These are phyloP conservation scores for Colletotrichum brevisporum DNA, from an alignment of 2,329 filamentous ascomycete species.

Conservation along the genomic window DNA sequence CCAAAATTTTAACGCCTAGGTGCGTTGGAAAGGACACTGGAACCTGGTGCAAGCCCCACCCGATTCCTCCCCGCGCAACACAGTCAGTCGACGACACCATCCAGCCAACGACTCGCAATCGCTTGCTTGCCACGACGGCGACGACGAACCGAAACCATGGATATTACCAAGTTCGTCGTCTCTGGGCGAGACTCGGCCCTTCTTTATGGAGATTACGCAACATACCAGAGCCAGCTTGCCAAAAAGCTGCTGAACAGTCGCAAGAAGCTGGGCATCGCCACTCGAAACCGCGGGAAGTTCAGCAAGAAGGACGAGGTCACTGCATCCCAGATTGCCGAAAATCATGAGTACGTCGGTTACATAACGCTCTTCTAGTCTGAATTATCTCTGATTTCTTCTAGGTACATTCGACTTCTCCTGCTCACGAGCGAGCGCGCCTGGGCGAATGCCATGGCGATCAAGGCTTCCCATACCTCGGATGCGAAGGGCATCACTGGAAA, in stretches of 20 bases:
- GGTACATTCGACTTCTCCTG: conserved; percentile 83
- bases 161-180: conserved; percentile 89
- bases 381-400: conserved; percentile 52
- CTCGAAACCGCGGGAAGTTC: conserved; percentile 90
- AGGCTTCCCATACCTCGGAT: conserved; percentile 83
- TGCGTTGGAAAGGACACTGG: conserved; percentile 13
- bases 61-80: conserved; percentile 26
- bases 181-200: conserved; percentile 86
- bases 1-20: conserved; percentile 14
- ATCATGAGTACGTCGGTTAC: conserved; percentile 74
- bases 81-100: conserved; percentile 32
- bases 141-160: conserved; percentile 69
- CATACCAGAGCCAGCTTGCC: conserved; percentile 84
- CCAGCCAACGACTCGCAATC: background rate
- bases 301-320: conserved; percentile 78
- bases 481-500: conserved; percentile 84
- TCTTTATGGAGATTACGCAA: conserved; percentile 88
- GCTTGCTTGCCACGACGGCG: background rate
- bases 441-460: conserved; percentile 97
- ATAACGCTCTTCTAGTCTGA: background rate
- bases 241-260: conserved; percentile 86
- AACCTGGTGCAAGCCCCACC: conserved; percentile 29
- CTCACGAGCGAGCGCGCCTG: conserved; percentile 91
- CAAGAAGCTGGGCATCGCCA: conserved; percentile 87
- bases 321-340: conserved; percentile 79